Percentiles rank a stretch among this genome's conserved stretches.
These are phyloP conservation scores for Quercus gilva DNA, from an alignment of 306 rosid species.

Conservation along the genomic window DNA sequence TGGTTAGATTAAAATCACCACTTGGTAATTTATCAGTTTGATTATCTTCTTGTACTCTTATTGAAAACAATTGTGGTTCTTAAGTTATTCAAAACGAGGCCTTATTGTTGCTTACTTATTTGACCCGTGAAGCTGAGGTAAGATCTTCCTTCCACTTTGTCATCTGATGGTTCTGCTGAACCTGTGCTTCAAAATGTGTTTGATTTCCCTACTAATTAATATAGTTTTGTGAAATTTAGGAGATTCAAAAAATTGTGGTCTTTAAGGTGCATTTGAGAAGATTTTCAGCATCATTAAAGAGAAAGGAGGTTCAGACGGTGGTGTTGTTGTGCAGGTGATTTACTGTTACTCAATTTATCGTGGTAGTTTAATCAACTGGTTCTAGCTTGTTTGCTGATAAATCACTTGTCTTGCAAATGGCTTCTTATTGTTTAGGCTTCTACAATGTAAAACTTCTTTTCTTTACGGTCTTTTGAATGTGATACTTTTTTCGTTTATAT, in stretches of 20 bases:
- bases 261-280: conserved; percentile 95
- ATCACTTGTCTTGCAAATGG: neutral
- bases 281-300: conserved; percentile 86
- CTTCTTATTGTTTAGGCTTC: neutral
- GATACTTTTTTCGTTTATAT: no score
- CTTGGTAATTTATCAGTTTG: no score
- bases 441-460: conserved; percentile 6
- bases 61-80: conserved; percentile 23
- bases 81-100: conserved; percentile 97
- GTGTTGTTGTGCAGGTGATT: conserved; percentile 95
- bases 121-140: conserved; percentile 97
- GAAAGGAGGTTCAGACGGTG: conserved; percentile 96
- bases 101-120: conserved; percentile 77
- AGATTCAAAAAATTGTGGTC: conserved; percentile 94
- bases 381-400: conserved; percentile 2
- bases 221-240: conserved; percentile 52
- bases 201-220: conserved; percentile 9
- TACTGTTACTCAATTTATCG: conserved; percentile 7
- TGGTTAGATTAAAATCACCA: no score
- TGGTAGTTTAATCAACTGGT: conserved; percentile 17
- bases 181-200: neutral
- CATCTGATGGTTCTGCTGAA: neutral
- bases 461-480: neutral
- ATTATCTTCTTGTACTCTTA: no score
- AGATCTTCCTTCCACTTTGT: conserved; percentile 24